phyloP scores from a whole-genome alignment of 2,329 filamentous ascomycete species.

The Xylaria hypoxylon region DNA sequence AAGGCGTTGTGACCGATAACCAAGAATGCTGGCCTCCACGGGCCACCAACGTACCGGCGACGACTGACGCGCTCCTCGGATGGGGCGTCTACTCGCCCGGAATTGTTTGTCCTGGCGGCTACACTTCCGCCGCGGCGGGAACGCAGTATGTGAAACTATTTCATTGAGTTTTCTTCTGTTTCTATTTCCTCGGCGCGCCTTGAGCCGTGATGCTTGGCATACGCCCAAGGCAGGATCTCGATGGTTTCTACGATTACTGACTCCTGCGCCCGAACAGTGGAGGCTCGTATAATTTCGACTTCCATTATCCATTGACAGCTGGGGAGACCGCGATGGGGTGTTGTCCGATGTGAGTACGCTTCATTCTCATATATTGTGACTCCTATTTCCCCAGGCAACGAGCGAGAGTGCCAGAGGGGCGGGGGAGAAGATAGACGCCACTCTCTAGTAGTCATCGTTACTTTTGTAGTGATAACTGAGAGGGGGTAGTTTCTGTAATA shows the following conservation, averaged over 20 bases:
- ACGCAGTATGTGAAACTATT: conserved; percentile 23
- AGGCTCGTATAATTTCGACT: conserved; percentile 28
- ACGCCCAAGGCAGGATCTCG: background rate
- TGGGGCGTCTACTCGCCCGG: conserved; percentile 41
- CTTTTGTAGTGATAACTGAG: background rate
- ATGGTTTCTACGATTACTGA: conserved; percentile 1
- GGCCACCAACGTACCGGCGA: conserved; percentile 21
- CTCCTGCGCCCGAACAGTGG: conserved; percentile 13
- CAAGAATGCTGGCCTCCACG: conserved; percentile 37
- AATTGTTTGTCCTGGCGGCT: conserved; percentile 35
- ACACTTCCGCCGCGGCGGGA: conserved; percentile 27
- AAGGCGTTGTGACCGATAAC: conserved; percentile 28
- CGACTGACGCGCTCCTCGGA: conserved; percentile 19
- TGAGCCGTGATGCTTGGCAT: background rate
- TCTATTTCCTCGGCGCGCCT: background rate
- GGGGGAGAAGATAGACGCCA: background rate
- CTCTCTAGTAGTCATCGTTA: background rate
- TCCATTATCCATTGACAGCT: conserved; percentile 30
- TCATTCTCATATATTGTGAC: background rate
- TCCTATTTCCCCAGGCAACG: background rate
- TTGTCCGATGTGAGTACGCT: conserved; percentile 36
- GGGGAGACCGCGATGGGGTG: conserved; percentile 39
- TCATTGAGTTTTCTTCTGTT: background rate
- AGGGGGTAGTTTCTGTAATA: background rate
- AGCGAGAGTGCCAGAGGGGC: background rate